Base-by-base conservation (phyloP, 106 monocot genomes). In the Dioscorea alata region DNA sequence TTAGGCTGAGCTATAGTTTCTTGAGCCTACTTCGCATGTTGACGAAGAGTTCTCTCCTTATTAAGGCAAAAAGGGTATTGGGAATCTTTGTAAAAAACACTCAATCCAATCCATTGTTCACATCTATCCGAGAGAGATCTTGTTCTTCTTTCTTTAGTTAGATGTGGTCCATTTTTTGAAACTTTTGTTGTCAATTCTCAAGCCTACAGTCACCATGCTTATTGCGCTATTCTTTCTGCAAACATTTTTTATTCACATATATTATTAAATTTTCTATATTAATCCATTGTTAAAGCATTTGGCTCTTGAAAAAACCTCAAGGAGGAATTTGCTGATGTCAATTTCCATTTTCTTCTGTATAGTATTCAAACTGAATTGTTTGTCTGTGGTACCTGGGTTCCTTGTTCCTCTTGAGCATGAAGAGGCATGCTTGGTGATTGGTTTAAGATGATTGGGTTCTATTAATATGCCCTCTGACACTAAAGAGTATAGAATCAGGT, bases 61-160 rank as follows among this genome's bases (percentile, higher is more conserved):
- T 76, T 76, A 76, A 64, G 63, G 63, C 48, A 73, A 56, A n/a
- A 28, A 61, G 42, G 35, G 74, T 67, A 71, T 75, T 18, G 68
- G 67, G 77, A 81, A 81, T 65, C 61, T 57, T 52, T 49, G 48
- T 66, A 66, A 69, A 49, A 64, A 53, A 61, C 48, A 58, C 63
- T 22, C 1, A 51, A 60, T 13, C 49, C 59, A 50, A 72, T 64
- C 63, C 42, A 59, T 73, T 76, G 68, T 82, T 60, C 34, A 19
- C 49, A 67, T 60, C 67, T 60, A 78, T 59, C 68, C 19, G 21
- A 66, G 58, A 49, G 56, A 64, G 73, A 82, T 74, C 35, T 74
- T 78, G 65, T 74, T 65, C 82, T 82, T 73, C 25, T 69, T 58
- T 57, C 69, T 71, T 74, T 70, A 63, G 57, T 34, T 65, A 63